Base-by-base conservation (phyloP, 2,329 filamentous ascomycete genomes). In the Arachnomyces sp. region DNA sequence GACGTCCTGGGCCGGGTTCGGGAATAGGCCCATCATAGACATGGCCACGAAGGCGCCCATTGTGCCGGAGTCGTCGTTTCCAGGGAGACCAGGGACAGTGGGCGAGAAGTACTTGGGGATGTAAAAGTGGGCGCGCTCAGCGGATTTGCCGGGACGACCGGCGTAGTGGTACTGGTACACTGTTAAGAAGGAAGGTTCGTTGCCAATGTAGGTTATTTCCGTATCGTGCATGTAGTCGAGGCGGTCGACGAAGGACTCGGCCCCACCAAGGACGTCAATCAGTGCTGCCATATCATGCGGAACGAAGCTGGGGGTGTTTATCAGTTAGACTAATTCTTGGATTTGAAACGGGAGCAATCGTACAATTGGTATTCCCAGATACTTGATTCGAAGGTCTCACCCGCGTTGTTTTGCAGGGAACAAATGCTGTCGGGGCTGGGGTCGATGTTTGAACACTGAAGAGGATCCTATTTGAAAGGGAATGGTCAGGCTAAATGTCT, bases 91-190 rank as follows among this genome's bases (percentile, higher is more conserved):
- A 2, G 58, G 62, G 0, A 73, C 63, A 0, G 68, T 73, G 1
- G 73, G 68, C 48, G 70, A 67, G 61, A 84, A 84, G 50, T 66
- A 75, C 1, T 61, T 57, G 0, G 79, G 79, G 31, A 83, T 81
- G 52, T 82, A 83, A 49, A 67, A 74, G 52, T 81, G 80, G 0
- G 71, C 70, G 38, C 77, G 73, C 15, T 57, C 43, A 0, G 68
- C 58, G 2, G 63, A 68, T 29, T 65, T 59, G 0, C 60, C 79
- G 0, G 79, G 81, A 0, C 79, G 73, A 0, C 77, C 79, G 1
- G 75, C 79, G 47, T 82, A 84, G 61, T 84, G 79, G 58, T 82
- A 83, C 47, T 82, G 72, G 56, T 77, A 84, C 0, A 82, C 72
- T 2, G 72, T 77, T 2, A 82, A 64, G 54, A 82, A 82, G 2